Percentiles rank a stretch among this genome's conserved stretches.
Evolutionary conservation across 2,329 filamentous ascomycete genomes (phyloP).

Genomic region (Fusarium buharicum): DNA sequence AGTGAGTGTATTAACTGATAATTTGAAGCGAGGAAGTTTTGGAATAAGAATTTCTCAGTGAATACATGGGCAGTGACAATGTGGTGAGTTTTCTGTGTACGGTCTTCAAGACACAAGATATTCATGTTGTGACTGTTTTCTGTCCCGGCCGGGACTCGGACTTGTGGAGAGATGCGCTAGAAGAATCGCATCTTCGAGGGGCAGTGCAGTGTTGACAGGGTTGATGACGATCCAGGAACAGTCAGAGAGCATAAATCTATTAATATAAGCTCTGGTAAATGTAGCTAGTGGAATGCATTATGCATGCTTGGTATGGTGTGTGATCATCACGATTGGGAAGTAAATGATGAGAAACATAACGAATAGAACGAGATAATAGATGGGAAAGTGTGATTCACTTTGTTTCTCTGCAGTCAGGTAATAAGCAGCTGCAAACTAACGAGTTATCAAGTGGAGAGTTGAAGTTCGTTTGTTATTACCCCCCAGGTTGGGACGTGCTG

Average conservation of each 20-base stretch:
- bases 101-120: background rate
- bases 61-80: background rate
- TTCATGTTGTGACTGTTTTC: background rate
- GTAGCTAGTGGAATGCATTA: slow-evolving; percentile 5
- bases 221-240: slow-evolving; percentile 21
- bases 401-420: background rate
- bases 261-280: slow-evolving; percentile 18
- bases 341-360: background rate
- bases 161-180: slow-evolving; percentile 8
- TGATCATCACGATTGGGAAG: background rate
- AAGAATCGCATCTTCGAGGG: slow-evolving; percentile 30
- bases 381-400: slow-evolving; percentile 7
- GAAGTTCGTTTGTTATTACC: slow-evolving; percentile 2
- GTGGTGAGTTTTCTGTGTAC: slow-evolving; percentile 2
- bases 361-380: background rate
- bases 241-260: slow-evolving; percentile 24
- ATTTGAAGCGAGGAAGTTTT: slow-evolving; percentile 5
- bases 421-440: slow-evolving; percentile 1
- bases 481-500: slow-evolving; percentile 16
- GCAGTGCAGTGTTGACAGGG: slow-evolving; percentile 34
- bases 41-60: background rate
- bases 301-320: background rate
- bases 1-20: slow-evolving; percentile 1
- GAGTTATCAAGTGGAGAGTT: slow-evolving; percentile 2
- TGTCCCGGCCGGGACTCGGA: background rate